Conservation (phyloP, 306 rosid species). For the Acacia crassicarpa region DNA sequence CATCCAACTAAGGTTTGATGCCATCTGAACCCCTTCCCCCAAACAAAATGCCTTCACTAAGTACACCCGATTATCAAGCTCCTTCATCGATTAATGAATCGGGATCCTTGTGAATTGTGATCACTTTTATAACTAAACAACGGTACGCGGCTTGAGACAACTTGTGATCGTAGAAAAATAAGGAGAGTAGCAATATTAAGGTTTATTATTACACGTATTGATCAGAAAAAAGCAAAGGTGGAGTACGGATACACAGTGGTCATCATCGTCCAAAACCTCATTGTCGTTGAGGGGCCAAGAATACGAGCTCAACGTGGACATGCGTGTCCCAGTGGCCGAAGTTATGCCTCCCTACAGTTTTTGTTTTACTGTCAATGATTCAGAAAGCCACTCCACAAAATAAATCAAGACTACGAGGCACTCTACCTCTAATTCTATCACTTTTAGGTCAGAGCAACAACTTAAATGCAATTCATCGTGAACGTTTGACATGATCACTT, state of each 20-base stretch:
- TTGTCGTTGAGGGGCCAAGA: conserved; percentile 16
- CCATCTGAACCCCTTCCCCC: not conserved
- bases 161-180: no score
- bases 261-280: conserved; percentile 21
- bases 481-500: not conserved
- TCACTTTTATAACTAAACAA: not conserved
- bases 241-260: conserved; percentile 31
- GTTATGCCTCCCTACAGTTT: not conserved
- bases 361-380: not conserved
- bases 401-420: not conserved
- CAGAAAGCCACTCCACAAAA: not conserved
- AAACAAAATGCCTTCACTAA: not conserved
- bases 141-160: not conserved
- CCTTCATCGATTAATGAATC: not conserved
- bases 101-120: not conserved
- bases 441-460: not conserved
- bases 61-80: not conserved
- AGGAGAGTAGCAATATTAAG: not conserved
- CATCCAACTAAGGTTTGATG: not conserved
- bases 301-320: conserved; percentile 20
- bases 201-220: not conserved
- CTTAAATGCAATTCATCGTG: not conserved
- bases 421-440: not conserved
- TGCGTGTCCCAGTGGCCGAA: conserved; percentile 44
- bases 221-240: conserved; percentile 7